These are phyloP conservation scores for Entomophthora muscae DNA, from an alignment of 371 early-diverging fungal genomes.

Conservation along the genomic window DNA sequence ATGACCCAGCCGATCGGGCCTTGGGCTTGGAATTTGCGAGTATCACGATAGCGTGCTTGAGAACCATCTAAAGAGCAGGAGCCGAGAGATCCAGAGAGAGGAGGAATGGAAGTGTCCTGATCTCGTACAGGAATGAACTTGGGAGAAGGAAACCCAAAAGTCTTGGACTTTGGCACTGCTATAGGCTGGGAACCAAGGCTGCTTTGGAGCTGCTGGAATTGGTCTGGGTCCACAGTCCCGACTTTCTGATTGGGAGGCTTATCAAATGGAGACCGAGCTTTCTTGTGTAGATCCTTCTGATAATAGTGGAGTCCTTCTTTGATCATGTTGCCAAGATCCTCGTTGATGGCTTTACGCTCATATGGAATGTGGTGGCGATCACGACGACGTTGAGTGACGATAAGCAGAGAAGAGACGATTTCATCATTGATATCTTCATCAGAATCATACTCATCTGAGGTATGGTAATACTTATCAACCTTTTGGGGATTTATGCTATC, in stretches of 20 bases:
- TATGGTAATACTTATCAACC: slow-evolving; percentile 1
- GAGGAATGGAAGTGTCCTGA: slow-evolving; percentile 35
- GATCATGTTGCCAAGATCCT: slow-evolving; percentile 81
- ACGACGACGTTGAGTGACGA: slow-evolving; percentile 73
- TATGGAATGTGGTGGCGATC: slow-evolving; percentile 51
- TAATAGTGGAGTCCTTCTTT: slow-evolving; percentile 87
- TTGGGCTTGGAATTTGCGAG: slow-evolving; percentile 45
- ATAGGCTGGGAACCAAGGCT: neutral
- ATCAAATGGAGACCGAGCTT: slow-evolving; percentile 1
- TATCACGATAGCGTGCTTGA: slow-evolving; percentile 22
- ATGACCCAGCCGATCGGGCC: slow-evolving; percentile 83
- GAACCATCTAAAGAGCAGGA: slow-evolving; percentile 12
- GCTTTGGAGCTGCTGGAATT: neutral
- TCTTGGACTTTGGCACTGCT: neutral
- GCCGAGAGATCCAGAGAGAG: slow-evolving; percentile 30
- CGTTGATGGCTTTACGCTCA: slow-evolving; percentile 67
- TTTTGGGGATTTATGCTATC: neutral
- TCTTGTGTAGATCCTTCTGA: slow-evolving; percentile 45
- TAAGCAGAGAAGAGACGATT: slow-evolving; percentile 64
- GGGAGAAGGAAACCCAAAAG: slow-evolving; percentile 8
- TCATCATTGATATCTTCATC: slow-evolving; percentile 52
- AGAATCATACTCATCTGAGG: slow-evolving; percentile 9
- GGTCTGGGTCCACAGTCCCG: slow-evolving; percentile 10
- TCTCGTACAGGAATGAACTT: slow-evolving; percentile 8
- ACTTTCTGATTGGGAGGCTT: slow-evolving; percentile 9